Evolutionary conservation across 2,329 filamentous ascomycete species (phyloP).

Genomic region (Ceratocystis colombiana): DNA sequence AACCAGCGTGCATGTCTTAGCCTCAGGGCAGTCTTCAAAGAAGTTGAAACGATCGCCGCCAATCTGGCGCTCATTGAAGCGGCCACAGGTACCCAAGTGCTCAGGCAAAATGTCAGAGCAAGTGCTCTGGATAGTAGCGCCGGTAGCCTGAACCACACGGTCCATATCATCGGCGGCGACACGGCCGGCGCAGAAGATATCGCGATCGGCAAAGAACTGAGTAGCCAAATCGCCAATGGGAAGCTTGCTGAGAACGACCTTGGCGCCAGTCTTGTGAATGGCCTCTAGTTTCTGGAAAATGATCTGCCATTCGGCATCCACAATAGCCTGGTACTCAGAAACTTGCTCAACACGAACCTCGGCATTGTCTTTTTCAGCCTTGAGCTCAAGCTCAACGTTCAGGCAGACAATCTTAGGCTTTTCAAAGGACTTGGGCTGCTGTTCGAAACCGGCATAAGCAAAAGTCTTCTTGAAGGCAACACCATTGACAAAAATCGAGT

Average conservation of each 20-base stretch:
- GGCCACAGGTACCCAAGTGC: conserved; percentile 82
- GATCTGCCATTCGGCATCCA: conserved; percentile 99
- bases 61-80: conserved; percentile 92
- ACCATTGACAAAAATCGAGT: conserved; percentile 93
- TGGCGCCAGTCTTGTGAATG: conserved; percentile 83
- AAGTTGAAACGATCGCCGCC: conserved; percentile 97
- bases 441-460: conserved; percentile 96
- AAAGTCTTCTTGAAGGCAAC: conserved; percentile 99
- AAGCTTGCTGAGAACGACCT: conserved; percentile 93
- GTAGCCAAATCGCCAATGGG: conserved; percentile 96
- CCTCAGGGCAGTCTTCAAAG: conserved; percentile 89
- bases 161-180: conserved; percentile 89
- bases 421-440: conserved; percentile 91
- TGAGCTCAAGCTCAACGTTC: conserved; percentile 95
- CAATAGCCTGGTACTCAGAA: conserved; percentile 97
- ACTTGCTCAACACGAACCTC: conserved; percentile 97
- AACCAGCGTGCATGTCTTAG: conserved; percentile 93
- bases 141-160: conserved; percentile 88
- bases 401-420: conserved; percentile 94
- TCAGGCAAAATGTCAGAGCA: conserved; percentile 87
- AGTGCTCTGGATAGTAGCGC: conserved; percentile 84
- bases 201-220: conserved; percentile 94
- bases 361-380: conserved; percentile 98
- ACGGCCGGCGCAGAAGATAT: conserved; percentile 95
- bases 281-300: conserved; percentile 99